Conservation (phyloP, 208 protist species). For the Tritrichomonas musculus region DNA sequence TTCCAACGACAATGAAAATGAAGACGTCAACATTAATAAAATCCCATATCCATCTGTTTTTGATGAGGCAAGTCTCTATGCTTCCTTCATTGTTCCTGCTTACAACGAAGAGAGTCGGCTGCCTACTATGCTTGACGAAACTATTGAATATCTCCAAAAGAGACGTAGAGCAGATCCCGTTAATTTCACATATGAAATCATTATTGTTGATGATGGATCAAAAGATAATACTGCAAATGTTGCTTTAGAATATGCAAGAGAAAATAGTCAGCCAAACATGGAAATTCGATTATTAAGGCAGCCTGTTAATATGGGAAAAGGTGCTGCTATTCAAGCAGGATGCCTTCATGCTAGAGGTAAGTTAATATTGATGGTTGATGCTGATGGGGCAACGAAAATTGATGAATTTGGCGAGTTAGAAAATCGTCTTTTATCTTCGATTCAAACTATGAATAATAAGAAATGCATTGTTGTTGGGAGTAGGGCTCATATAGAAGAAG, state of each 20-base stretch:
- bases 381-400: slow-evolving; percentile 41
- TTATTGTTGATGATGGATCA: slow-evolving; percentile 45
- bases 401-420: slow-evolving; percentile 33
- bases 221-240: slow-evolving; percentile 30
- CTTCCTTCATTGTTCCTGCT: slow-evolving; percentile 42
- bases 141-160: slow-evolving; percentile 33
- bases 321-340: slow-evolving; percentile 38
- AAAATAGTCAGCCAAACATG: not conserved
- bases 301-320: slow-evolving; percentile 40
- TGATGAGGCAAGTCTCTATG: not conserved
- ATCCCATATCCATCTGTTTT: not conserved
- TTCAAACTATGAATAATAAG: not conserved
- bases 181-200: slow-evolving; percentile 36
- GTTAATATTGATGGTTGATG: slow-evolving; percentile 44
- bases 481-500: not conserved
- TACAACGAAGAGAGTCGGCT: slow-evolving; percentile 43
- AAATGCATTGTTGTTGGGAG: slow-evolving; percentile 25
- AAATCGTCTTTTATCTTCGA: not conserved
- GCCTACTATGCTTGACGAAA: slow-evolving; percentile 35
- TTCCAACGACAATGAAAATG: too few species aligned
- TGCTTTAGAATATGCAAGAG: not conserved
- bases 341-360: slow-evolving; percentile 27
- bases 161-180: not conserved
- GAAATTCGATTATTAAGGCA: slow-evolving; percentile 18
- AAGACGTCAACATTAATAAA: too few species aligned